A percentile compares a stretch with the other conserved stretches of the same genome.
phyloP scores from a whole-genome alignment of 1,139 yeast genomes.

The Debaryomyces coudertii region DNA sequence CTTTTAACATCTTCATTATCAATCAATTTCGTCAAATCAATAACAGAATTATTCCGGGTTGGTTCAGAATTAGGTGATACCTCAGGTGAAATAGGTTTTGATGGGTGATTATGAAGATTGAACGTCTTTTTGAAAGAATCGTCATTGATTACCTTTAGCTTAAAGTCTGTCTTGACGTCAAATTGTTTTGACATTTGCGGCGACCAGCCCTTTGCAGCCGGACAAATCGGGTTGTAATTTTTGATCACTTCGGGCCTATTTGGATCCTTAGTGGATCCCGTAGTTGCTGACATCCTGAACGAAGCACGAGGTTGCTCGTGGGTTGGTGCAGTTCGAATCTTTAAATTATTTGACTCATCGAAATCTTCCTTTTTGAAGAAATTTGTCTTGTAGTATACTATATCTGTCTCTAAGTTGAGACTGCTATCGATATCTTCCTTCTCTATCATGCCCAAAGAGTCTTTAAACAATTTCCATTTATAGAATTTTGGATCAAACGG shows the following conservation, averaged over 20 bases:
- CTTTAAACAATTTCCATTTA: conserved; percentile 39
- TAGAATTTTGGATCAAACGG: conserved; percentile 23
- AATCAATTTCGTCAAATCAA: conserved; percentile 42
- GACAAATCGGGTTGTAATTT: conserved; percentile 37
- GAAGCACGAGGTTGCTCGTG: conserved; percentile 33
- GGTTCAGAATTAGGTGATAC: conserved; percentile 51
- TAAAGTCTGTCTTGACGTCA: conserved; percentile 38
- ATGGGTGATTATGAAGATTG: conserved; percentile 36
- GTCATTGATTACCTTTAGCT: conserved; percentile 41
- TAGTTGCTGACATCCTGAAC: conserved; percentile 23
- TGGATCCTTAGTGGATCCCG: conserved; percentile 12
- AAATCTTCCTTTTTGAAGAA: conserved; percentile 45
- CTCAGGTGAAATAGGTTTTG: conserved; percentile 45
- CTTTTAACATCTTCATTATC: conserved; percentile 42
- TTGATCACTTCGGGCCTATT: conserved; percentile 19
- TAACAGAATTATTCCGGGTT: conserved; percentile 45
- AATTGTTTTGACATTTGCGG: conserved; percentile 32
- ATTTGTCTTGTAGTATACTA: conserved; percentile 50
- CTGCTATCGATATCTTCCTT: conserved; percentile 33
- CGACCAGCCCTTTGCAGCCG: conserved; percentile 46
- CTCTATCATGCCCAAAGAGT: conserved; percentile 36
- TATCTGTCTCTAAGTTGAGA: conserved; percentile 46
- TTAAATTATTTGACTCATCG: conserved; percentile 16
- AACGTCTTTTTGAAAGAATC: conserved; percentile 42
- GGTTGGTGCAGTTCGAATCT: conserved; percentile 13